Conservation (phyloP, 2,329 filamentous ascomycete genomes). For the Calonectria honghensis region DNA sequence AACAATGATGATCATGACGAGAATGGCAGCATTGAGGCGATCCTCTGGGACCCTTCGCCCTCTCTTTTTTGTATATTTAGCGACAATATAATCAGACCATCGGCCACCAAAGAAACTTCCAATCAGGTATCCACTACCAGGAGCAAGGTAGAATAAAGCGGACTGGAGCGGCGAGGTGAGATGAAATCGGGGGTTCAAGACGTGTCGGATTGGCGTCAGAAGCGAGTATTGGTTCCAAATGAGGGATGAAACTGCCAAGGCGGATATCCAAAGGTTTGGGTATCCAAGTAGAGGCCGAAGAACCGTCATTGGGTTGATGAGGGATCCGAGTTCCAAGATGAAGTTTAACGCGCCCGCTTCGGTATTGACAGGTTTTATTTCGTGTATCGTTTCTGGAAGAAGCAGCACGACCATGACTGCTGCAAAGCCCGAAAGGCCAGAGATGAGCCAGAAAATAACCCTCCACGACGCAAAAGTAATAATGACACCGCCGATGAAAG, state of each 20-base stretch:
- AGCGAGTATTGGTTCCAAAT: conserved; percentile 85
- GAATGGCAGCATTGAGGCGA: conserved; percentile 73
- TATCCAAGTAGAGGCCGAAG: conserved; percentile 62
- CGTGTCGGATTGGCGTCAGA: conserved; percentile 80
- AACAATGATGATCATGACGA: conserved; percentile 71
- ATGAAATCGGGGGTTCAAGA: conserved; percentile 81
- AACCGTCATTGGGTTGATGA: conserved; percentile 34
- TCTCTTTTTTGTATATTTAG: conserved; percentile 73
- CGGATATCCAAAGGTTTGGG: conserved; percentile 77
- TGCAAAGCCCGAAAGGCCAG: conserved; percentile 75
- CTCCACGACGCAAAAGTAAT: conserved; percentile 81
- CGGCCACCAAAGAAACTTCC: conserved; percentile 81
- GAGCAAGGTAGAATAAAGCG: conserved; percentile 82
- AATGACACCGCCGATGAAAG: conserved; percentile 81
- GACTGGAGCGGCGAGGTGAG: conserved; percentile 78
- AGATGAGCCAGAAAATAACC: conserved; percentile 82
- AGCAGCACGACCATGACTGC: conserved; percentile 74
- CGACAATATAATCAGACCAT: conserved; percentile 80
- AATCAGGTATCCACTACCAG: conserved; percentile 79
- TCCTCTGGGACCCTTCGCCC: conserved; percentile 79
- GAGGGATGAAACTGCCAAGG: conserved; percentile 74
- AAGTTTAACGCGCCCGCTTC: conserved; percentile 13
- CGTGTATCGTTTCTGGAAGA: conserved; percentile 80
- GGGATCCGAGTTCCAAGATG: not conserved
- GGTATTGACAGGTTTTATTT: conserved; percentile 35